Base-by-base conservation (phyloP, 805 yeast species). In the Ogataea dorogensis region DNA sequence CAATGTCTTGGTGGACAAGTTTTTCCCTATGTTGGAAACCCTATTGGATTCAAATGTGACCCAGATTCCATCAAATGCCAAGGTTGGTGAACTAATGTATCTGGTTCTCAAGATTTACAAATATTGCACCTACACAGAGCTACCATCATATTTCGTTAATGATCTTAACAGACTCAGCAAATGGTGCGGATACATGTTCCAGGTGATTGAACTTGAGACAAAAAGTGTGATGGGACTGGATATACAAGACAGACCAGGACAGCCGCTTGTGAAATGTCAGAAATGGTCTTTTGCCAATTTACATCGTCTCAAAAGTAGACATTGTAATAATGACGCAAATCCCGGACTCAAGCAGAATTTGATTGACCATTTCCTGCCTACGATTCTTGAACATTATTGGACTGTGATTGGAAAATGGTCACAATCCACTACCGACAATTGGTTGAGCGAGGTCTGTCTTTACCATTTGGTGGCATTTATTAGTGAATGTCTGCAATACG, bases 211-310 rank as follows among this genome's bases (percentile, higher is more conserved):
- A 39, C 66, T 73, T 53, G 68, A 65, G 5, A 58, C 75, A 1
- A 41, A 46, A 1, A 67, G 72, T 20, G 67, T 75, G 1, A 33
- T 63, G 28, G 64, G 65, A 15, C 47, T 70, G 12, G 76, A 73
- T 34, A 65, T 63, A 5, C 63, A 69, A 15, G 79, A 73, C 22
- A 68, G 71, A 31, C 64, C 59, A 29, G 39, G 54, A 9, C 67
- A 74, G 46, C 78, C 73, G 33, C 75, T 78, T 74, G 74, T 63
- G 56, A 88, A 75, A 59, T 75, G 76, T 51, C 83, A 72, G 62
- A 89, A 91, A 58, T 88, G 97, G 96, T 73, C 93, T 1, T 78
- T 79, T 54, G 86, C 85, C 16, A 86, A 85, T 56, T 58, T 89
- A 26, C 75, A 75, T 45, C 72, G 89, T 40, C 58, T 86, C 3